Percentiles rank a stretch among this genome's conserved stretches.
Conservation (phyloP, 331 rosid genomes). For the Cydonia oblonga region DNA sequence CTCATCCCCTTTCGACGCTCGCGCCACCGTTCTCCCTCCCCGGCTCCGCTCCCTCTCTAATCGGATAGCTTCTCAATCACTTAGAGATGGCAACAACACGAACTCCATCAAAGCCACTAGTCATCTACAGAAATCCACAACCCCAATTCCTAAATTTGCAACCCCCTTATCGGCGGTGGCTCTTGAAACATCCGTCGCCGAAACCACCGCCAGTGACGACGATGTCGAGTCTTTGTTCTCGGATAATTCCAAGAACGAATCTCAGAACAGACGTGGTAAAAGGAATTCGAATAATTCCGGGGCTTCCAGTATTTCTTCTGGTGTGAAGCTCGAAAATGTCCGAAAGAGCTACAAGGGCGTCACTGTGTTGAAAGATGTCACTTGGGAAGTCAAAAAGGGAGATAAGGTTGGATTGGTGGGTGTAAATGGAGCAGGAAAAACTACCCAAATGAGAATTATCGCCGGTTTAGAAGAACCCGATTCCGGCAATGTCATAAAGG, state of each 20-base stretch:
- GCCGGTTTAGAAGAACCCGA: constrained; percentile 88
- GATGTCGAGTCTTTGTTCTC: constrained; percentile 79
- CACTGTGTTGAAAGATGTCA: constrained; percentile 63
- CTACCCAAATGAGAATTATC: constrained; percentile 86
- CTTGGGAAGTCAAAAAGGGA: constrained; percentile 88
- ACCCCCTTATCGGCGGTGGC: constrained; percentile 36
- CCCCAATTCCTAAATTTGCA: constrained; percentile 11
- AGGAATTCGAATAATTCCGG: constrained; percentile 38
- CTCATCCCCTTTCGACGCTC: constrained; percentile 36
- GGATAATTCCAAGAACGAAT: constrained; percentile 15
- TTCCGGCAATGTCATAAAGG: constrained; percentile 66
- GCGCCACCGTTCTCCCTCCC: constrained; percentile 19
- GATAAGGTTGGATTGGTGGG: constrained; percentile 93
- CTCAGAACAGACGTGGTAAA: constrained; percentile 25
- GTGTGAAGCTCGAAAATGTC: constrained; percentile 69
- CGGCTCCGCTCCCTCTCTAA: constrained; percentile 14
- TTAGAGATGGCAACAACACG: constrained; percentile 13
- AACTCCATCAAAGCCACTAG: constrained; percentile 19
- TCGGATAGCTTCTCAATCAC: constrained; percentile 10
- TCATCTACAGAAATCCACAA: constrained; percentile 12
- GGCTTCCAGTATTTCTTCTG: constrained; percentile 71
- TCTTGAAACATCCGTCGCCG: constrained; percentile 28
- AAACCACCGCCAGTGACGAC: constrained; percentile 35
- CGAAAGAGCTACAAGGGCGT: constrained; percentile 65
- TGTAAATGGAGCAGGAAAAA: constrained; percentile 91